These are phyloP conservation scores for Huntiella omanensis DNA, from an alignment of 2,329 filamentous ascomycete species.

Conservation along the genomic window DNA sequence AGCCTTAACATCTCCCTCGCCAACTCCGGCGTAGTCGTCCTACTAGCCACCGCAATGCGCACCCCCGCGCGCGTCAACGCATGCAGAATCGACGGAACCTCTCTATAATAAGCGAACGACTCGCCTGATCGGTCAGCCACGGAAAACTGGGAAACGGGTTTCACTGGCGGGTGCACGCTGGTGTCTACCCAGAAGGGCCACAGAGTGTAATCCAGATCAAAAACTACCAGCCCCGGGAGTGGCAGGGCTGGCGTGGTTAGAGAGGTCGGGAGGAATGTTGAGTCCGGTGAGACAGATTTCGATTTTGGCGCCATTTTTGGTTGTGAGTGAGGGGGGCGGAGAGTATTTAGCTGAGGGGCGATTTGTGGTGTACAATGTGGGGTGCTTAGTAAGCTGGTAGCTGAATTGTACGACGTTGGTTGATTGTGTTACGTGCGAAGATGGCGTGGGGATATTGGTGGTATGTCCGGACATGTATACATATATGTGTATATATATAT, in stretches of 20 bases:
- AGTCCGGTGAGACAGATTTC: conserved; percentile 13
- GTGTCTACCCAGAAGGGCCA: conserved; percentile 99
- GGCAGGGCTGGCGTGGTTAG: conserved; percentile 38
- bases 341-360: background rate
- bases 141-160: conserved; percentile 23
- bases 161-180: conserved; percentile 60
- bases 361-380: background rate
- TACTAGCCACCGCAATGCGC: conserved; percentile 54
- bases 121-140: conserved; percentile 41
- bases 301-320: conserved; percentile 11
- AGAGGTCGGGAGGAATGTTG: conserved; percentile 21
- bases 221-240: conserved; percentile 68
- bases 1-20: conserved; percentile 64
- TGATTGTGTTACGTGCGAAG: no score
- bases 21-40: conserved; percentile 62
- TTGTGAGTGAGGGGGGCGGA: background rate
- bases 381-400: background rate
- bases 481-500: no score
- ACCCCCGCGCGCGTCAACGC: conserved; percentile 31
- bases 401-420: background rate
- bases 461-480: background rate
- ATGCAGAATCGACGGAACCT: conserved; percentile 48
- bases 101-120: conserved; percentile 49
- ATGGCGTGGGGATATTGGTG: background rate
- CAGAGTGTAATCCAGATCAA: conserved; percentile 95